phyloP scores from a whole-genome alignment of 345 rosid species.

The Acer campestre region DNA sequence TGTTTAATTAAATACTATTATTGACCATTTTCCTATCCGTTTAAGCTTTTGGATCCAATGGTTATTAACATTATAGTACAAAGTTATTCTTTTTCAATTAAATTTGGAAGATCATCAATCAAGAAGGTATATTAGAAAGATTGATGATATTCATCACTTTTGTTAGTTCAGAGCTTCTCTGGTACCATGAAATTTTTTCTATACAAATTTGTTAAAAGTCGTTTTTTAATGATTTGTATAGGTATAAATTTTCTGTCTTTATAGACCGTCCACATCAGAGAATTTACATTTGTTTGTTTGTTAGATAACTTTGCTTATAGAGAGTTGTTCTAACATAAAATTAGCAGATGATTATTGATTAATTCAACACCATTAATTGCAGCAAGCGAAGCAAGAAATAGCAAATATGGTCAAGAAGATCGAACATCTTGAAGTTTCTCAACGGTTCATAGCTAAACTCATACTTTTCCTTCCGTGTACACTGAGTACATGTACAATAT shows the following conservation, averaged over 20 bases:
- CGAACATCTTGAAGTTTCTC: conserved; percentile 50
- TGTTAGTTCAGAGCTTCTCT: no score
- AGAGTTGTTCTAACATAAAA: not conserved
- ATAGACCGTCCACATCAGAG: not conserved
- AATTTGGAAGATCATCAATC: no score
- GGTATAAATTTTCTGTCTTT: not conserved
- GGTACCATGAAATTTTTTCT: no score
- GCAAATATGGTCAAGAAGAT: conserved; percentile 45
- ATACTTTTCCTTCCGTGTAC: not conserved
- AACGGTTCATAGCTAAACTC: conserved; percentile 39
- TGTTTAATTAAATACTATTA: no score
- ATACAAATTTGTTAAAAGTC: no score
- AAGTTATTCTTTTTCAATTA: no score
- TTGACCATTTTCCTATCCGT: no score
- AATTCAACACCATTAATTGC: conserved; percentile 20
- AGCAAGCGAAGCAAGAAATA: conserved; percentile 50
- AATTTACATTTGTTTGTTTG: not conserved
- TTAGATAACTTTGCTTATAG: not conserved
- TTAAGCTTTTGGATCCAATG: no score
- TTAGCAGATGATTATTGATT: not conserved
- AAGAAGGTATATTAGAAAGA: no score
- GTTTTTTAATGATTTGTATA: no score
- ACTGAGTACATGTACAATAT: not conserved
- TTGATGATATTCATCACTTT: no score
- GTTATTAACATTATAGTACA: no score